Evolutionary conservation across 306 rosid genomes (phyloP).

Genomic region (Parietaria judaica): DNA sequence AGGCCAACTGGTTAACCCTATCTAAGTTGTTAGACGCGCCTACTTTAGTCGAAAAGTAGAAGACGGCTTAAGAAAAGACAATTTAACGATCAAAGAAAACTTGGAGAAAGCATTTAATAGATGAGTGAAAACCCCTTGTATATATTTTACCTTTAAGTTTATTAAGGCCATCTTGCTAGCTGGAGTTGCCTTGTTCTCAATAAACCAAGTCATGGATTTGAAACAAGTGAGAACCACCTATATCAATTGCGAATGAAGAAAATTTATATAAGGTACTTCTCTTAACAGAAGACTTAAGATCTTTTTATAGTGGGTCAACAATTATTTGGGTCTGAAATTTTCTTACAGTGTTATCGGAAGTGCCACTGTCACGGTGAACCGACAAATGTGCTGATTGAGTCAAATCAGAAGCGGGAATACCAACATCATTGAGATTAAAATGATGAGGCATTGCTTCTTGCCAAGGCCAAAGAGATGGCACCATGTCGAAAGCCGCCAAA

Average conservation of each 20-base stretch:
- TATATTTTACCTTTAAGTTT: slow-evolving; percentile 55
- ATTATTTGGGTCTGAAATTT: neutral
- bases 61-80: neutral
- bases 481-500: slow-evolving; percentile 27
- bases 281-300: neutral
- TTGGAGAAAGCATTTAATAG: slow-evolving; percentile 6
- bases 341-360: slow-evolving; percentile 50
- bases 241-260: slow-evolving; percentile 15
- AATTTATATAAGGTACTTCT: neutral
- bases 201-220: slow-evolving; percentile 73
- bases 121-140: neutral
- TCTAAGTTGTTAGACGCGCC: neutral
- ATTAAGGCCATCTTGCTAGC: slow-evolving; percentile 53
- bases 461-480: slow-evolving; percentile 54
- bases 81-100: neutral
- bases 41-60: neutral
- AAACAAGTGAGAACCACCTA: slow-evolving; percentile 68
- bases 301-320: neutral
- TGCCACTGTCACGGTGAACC: slow-evolving; percentile 42
- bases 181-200: slow-evolving; percentile 50
- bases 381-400: slow-evolving; percentile 50
- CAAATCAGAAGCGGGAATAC: slow-evolving; percentile 46
- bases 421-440: slow-evolving; percentile 48
- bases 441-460: slow-evolving; percentile 46
- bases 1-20: slow-evolving; percentile 7